A percentile compares a stretch with the other conserved stretches of the same genome.
Conservation (phyloP, 148 eudicot species). For the Spergularia marina region DNA sequence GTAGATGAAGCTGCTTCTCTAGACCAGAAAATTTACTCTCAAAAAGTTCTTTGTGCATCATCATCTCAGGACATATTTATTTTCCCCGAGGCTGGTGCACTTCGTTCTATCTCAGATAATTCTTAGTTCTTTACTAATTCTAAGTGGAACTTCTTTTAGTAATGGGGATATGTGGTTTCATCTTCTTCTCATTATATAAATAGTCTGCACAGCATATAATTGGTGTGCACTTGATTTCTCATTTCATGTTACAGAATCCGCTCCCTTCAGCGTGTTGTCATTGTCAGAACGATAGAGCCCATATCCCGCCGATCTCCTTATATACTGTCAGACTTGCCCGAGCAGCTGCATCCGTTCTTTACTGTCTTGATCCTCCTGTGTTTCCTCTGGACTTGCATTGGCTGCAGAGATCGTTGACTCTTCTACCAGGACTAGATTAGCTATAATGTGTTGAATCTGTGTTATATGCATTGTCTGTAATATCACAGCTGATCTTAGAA, state of each 20-base stretch:
- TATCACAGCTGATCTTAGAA: background rate
- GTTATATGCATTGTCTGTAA: background rate
- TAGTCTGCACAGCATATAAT: too few species aligned
- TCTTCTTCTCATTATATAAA: too few species aligned
- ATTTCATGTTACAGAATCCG: slow-evolving; percentile 28
- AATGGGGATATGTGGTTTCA: too few species aligned
- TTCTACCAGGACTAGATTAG: slow-evolving; percentile 30
- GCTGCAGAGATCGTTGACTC: slow-evolving; percentile 62
- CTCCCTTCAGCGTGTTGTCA: slow-evolving; percentile 39
- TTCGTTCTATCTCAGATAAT: slow-evolving; percentile 38
- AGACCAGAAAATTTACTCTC: slow-evolving; percentile 62
- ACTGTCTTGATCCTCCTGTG: slow-evolving; percentile 85
- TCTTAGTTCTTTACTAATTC: background rate
- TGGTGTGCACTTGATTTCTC: too few species aligned
- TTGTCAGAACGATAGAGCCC: slow-evolving; percentile 53
- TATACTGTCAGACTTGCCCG: slow-evolving; percentile 52
- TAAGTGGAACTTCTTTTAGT: background rate
- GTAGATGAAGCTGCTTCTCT: slow-evolving; percentile 55
- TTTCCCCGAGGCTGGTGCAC: slow-evolving; percentile 46
- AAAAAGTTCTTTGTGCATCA: slow-evolving; percentile 55
- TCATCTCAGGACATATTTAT: slow-evolving; percentile 48
- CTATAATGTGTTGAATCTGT: background rate
- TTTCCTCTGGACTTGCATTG: slow-evolving; percentile 74
- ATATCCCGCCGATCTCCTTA: slow-evolving; percentile 67
- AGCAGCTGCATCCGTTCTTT: slow-evolving; percentile 58